phyloP scores from a whole-genome alignment of 129 eudicot species.

The Ambrosia artemisiifolia region DNA sequence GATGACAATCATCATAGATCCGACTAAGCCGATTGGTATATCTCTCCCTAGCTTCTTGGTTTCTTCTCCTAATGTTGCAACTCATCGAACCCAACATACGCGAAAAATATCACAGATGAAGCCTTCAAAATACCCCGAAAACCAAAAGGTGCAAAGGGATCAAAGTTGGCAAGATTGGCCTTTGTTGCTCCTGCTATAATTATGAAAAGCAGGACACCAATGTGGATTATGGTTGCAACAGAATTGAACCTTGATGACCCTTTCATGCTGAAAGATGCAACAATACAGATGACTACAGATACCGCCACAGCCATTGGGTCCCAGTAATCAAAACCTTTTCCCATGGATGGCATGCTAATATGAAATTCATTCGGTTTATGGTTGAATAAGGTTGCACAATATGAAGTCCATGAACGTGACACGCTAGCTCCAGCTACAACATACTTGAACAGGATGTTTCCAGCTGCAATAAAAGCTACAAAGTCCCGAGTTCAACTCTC shows the following conservation, averaged over 20 bases:
- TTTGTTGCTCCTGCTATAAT: slow-evolving; percentile 52
- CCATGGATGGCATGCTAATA: slow-evolving; percentile 35
- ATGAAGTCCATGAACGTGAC: slow-evolving; percentile 78
- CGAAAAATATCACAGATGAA: slow-evolving; percentile 67
- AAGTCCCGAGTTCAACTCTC: slow-evolving; percentile 86
- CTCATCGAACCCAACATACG: slow-evolving; percentile 77
- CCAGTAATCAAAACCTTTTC: slow-evolving; percentile 47
- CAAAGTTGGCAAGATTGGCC: slow-evolving; percentile 24
- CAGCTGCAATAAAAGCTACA: slow-evolving; percentile 70
- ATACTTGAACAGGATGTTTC: slow-evolving; percentile 70
- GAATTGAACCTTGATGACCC: slow-evolving; percentile 65
- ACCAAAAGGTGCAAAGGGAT: too few species aligned
- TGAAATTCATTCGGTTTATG: slow-evolving; percentile 49
- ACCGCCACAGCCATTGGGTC: slow-evolving; percentile 60
- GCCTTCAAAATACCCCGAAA: slow-evolving; percentile 24
- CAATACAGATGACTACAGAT: slow-evolving; percentile 29
- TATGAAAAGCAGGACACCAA: slow-evolving; percentile 44
- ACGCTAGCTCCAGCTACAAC: slow-evolving; percentile 63
- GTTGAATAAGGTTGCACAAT: slow-evolving; percentile 70
- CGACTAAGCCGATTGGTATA: slow-evolving; percentile 70
- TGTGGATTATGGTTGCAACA: slow-evolving; percentile 47
- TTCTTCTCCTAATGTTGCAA: slow-evolving; percentile 77
- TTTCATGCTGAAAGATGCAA: slow-evolving; percentile 55
- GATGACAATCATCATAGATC: slow-evolving; percentile 65
- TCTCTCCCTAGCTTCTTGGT: slow-evolving; percentile 61